These are phyloP conservation scores for Parafenestella ontariensis DNA, from an alignment of 2,329 filamentous ascomycete genomes.

Conservation along the genomic window DNA sequence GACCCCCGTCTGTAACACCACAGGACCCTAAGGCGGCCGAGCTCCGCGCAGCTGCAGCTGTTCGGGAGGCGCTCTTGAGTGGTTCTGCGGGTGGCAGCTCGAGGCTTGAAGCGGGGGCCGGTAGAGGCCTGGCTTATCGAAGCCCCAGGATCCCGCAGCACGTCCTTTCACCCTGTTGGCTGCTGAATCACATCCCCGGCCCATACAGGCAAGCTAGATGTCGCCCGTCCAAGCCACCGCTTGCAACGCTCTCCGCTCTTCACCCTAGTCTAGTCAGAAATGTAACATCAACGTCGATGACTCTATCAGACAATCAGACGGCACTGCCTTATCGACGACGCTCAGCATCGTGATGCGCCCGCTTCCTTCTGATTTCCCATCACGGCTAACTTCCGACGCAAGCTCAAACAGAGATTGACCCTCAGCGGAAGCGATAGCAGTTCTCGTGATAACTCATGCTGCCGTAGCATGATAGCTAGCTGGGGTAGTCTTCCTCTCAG, in stretches of 20 bases:
- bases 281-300: conserved; percentile 33
- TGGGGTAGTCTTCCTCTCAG: conserved; percentile 9
- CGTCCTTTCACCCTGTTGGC: conserved; percentile 12
- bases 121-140: conserved; percentile 9
- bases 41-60: conserved; percentile 10
- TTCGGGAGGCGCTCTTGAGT: conserved; percentile 14
- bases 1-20: conserved; percentile 14
- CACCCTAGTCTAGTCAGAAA: conserved; percentile 12
- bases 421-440: not conserved
- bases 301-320: conserved; percentile 15
- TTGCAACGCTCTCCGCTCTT: conserved; percentile 36
- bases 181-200: conserved; percentile 13
- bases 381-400: conserved; percentile 8
- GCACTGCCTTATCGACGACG: conserved; percentile 18
- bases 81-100: conserved; percentile 11
- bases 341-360: not conserved
- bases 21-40: not conserved
- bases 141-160: conserved; percentile 5
- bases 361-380: not conserved
- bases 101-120: conserved; percentile 4
- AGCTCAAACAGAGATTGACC: conserved; percentile 5
- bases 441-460: conserved; percentile 26
- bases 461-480: conserved; percentile 34
- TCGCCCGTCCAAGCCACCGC: conserved; percentile 25
- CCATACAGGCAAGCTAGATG: conserved; percentile 8